Evolutionary conservation across 1,284 basidiomycete genomes (phyloP), one percentile per base, ranked within the genome.

Genomic region (Exobasidium cylindrosporum): DNA sequence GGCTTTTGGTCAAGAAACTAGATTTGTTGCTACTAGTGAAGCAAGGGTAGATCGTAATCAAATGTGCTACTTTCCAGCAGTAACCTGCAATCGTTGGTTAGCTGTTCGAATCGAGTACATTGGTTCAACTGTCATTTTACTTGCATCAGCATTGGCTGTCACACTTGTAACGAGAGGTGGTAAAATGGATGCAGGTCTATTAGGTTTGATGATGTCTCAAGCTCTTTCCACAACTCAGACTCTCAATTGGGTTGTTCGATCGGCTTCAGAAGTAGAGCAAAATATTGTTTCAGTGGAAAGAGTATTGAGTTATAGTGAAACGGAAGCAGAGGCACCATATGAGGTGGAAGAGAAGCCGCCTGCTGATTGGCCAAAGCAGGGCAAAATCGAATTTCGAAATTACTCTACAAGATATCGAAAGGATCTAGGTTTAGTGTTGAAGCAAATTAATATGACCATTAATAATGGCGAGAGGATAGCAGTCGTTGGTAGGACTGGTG

Each of bases 241-340:
- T 26, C 74, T 82, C 58, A 81, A 82, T 66, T 95, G 90, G 91
- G 84, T 93, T n/a, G 91, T 95, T 4, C 85, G 91, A 49, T 88
- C 87, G 14, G 89, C 90, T 0, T 91, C 89, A 64, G 93, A 97
- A 73, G 90, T 95, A 13, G 93, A 96, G 81, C 64, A 92, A 79
- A 95, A 94, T 76, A 89, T 96, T 71, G 91, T 94, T 65, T 92
- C 90, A 67, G 81, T 83, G 24, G 83, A 83, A 72, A 81, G 85
- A 57, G 82, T 85, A 2, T 73, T 85, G 40, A 82, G 83, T 52
- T 85, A 95, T 76, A 87, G 88, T 29, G 83, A 88, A n/a, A 81
- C 93, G n/a, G 92, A 95, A 79, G 90, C 89, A 1, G 87, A 91
- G 0, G 58, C 74, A 7, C 49, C 57, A n/a, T 47, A 63, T 45